phyloP scores from a whole-genome alignment of 176 grass and related monocot genomes.

The Pontederia crassipes region DNA sequence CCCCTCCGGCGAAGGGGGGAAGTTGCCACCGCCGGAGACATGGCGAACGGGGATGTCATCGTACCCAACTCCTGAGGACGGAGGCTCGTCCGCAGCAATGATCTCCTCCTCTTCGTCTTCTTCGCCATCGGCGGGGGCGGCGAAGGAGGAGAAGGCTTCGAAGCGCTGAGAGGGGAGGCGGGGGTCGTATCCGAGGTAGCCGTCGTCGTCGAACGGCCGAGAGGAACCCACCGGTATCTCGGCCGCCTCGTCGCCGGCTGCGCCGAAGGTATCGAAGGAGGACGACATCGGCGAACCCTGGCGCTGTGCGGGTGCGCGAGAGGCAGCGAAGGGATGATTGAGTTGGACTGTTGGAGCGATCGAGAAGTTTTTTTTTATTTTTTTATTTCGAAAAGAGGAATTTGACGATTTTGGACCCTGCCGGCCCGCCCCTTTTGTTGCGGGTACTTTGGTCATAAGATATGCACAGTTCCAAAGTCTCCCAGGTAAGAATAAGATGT shows the following conservation, averaged over 20 bases:
- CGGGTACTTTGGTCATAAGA: no score
- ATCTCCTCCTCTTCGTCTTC: background rate
- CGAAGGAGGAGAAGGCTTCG: slow-evolving; percentile 15
- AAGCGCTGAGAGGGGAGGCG: slow-evolving; percentile 20
- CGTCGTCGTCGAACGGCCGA: slow-evolving; percentile 48
- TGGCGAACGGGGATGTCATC: slow-evolving; percentile 12
- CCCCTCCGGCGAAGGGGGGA: slow-evolving; percentile 45
- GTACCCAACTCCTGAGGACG: slow-evolving; percentile 20
- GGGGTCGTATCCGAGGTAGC: slow-evolving; percentile 27
- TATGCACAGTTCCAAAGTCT: no score
- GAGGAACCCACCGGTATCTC: background rate
- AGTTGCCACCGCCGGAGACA: slow-evolving; percentile 2
- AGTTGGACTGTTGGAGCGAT: no score
- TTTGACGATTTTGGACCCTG: no score
- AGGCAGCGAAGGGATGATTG: background rate
- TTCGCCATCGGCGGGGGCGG: background rate
- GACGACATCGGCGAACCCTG: slow-evolving; percentile 32
- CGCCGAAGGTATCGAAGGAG: slow-evolving; percentile 46
- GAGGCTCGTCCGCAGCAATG: background rate
- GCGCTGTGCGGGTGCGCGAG: background rate
- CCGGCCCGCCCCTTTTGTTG: no score
- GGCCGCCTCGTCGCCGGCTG: slow-evolving; percentile 15
- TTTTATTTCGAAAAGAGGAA: no score
- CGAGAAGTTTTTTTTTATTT: no score
- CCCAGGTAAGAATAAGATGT: no score